phyloP scores from a whole-genome alignment of 768 basidiomycete genomes.

The Pleurotus platypus region DNA sequence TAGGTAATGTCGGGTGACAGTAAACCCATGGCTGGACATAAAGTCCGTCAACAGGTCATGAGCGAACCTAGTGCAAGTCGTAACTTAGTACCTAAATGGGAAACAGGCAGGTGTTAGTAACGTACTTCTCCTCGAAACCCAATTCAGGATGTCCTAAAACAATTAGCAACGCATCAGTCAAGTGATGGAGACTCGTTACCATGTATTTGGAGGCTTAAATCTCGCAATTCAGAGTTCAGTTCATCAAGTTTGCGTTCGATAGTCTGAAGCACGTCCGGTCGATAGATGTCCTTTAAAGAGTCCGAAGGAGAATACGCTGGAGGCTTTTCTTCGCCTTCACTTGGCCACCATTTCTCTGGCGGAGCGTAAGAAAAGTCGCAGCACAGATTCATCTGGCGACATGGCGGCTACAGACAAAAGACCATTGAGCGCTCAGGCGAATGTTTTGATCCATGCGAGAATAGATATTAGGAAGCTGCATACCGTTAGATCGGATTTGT shows the following conservation, averaged over 20 bases:
- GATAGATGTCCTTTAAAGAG: conserved; percentile 11
- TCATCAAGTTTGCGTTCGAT: conserved; percentile 53
- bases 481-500: conserved; percentile 9
- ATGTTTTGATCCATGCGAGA: neutral
- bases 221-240: conserved; percentile 49
- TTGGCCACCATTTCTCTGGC: conserved; percentile 22
- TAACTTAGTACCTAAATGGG: conserved; percentile 8
- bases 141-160: conserved; percentile 61
- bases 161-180: neutral
- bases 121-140: conserved; percentile 61
- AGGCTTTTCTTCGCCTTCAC: conserved; percentile 26
- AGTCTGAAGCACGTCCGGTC: conserved; percentile 41
- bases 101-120: conserved; percentile 10
- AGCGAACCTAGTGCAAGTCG: conserved; percentile 47
- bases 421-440: too few species aligned
- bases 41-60: conserved; percentile 67
- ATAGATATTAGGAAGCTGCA: neutral
- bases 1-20: conserved; percentile 67
- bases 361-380: conserved; percentile 38
- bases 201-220: conserved; percentile 70
- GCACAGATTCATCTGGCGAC: conserved; percentile 33
- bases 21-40: conserved; percentile 66
- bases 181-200: conserved; percentile 31
- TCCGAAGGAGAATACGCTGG: conserved; percentile 34
- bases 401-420: conserved; percentile 9